Evolutionary conservation across 192 early-diverging fungal species (phyloP), one percentile per base, ranked within the genome.

Genomic region (Irineochytrium annulatum): DNA sequence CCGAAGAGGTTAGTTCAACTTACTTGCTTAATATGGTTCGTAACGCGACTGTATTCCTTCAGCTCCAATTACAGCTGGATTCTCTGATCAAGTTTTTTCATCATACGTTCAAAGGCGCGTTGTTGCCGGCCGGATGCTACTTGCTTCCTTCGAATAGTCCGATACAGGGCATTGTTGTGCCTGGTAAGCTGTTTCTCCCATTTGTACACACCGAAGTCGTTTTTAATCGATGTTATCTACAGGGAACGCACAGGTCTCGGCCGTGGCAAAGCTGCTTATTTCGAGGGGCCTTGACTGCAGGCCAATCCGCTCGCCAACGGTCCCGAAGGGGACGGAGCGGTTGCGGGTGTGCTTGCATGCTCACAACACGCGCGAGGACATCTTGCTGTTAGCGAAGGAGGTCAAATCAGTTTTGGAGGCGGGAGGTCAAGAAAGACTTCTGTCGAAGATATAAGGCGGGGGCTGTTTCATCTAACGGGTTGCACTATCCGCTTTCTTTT

Each of bases 281-380:
- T n/a, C 71, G 11, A 28, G 39, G 3, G 74, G 86, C 0, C 81
- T 86, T 26, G 89, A 84, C 68, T 89, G 90, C 13, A 80, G 86
- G 20, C 85, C 91, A 0, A 91, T 93, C 39, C 69, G 85, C 1
- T 87, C 82, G 3, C 91, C 91, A 3, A 91, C 89, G 5, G 91
- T 93, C 0, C 85, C 89, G 1, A 76, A 73, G 39, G 91, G 91
- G 0, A 74, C 76, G 30, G 91, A 93, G 57, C 79, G 91, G 3
- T 75, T 93, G n/a, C 74, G 91, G 2, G 86, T 93, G n/a, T 93
- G 91, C 65, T 52, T 93, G 16, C 91, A 93, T 72, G 77, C 77
- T 11, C 76, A 90, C 52, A 93, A 93, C 59, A 87, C 88, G 0
- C 20, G 56, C 1, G 71, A 75, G 0, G 79, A 92, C 56, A 76